Percentiles rank a stretch among this genome's conserved stretches.
Conservation (phyloP, 1,139 yeast species). For the Nakaseomyces nivariensis region DNA sequence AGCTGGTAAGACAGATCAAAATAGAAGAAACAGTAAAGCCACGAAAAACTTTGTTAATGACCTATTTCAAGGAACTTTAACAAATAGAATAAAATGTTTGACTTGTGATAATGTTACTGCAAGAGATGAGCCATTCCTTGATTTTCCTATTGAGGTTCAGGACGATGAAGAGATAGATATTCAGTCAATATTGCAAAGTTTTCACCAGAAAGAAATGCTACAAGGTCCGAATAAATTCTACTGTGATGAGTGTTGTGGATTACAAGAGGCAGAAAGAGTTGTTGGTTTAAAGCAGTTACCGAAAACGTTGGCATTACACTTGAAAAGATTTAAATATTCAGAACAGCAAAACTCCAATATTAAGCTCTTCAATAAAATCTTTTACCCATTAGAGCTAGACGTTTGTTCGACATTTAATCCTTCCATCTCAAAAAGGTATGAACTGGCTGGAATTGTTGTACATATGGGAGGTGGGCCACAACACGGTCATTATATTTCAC, state of each 20-base stretch:
- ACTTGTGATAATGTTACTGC: conserved; percentile 80
- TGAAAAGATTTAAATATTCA: conserved; percentile 85
- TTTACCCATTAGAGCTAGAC: conserved; percentile 66
- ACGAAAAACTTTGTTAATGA: conserved; percentile 48
- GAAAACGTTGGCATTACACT: conserved; percentile 66
- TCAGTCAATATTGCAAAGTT: conserved; percentile 65
- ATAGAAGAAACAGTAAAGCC: neutral
- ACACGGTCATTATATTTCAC: conserved; percentile 90
- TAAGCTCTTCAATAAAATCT: conserved; percentile 75
- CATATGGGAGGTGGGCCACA: conserved; percentile 98
- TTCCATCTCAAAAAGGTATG: conserved; percentile 48
- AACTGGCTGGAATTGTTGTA: conserved; percentile 75
- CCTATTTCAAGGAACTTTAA: conserved; percentile 74
- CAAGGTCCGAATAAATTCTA: conserved; percentile 85
- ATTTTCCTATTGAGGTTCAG: conserved; percentile 71
- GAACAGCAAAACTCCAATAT: conserved; percentile 75
- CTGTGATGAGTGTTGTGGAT: conserved; percentile 81
- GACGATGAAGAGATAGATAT: conserved; percentile 61
- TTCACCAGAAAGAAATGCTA: conserved; percentile 76
- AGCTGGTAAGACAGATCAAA: neutral
- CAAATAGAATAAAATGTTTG: conserved; percentile 82
- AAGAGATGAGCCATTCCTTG: conserved; percentile 79
- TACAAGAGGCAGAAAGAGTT: conserved; percentile 90
- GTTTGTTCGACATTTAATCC: conserved; percentile 63
- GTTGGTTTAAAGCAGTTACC: conserved; percentile 77